Evolutionary conservation across 768 basidiomycete genomes (phyloP), one percentile per base, ranked within the genome.

Genomic region (Russula lepida): DNA sequence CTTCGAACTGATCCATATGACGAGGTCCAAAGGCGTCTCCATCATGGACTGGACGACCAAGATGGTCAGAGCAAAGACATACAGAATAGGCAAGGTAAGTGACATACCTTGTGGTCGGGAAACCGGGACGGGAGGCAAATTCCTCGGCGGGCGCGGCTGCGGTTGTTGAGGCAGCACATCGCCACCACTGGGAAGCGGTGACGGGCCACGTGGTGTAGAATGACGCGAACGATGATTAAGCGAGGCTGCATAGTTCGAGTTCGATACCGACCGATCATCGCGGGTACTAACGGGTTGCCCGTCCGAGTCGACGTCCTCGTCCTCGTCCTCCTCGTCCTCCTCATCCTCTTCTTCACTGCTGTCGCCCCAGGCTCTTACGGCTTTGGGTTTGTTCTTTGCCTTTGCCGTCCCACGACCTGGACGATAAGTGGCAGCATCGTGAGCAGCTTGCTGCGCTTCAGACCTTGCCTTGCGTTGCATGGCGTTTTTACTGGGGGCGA

Each of bases 281-380:
- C 65, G 64, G 43, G 60, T 27, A n/a, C 47, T 59, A 27, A 67
- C 54, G 12, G 78, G 78, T 37, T 76, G 76, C 0, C 63, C 76
- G 64, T 87, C 86, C 4, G 85, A 87, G 68, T 88, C 85, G 6
- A 77, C 84, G 8, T 88, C 78, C 15, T 76, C 78, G 13, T 85
- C 83, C 0, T 85, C 86, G 0, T 86, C 84, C 0, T 84, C 84
- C 0, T 86, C 78, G 69, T 89, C 77, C 69, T 86, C 82, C 2
- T 95, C 61, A 6, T 89, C 89, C 46, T 92, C 90, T 57, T 89
- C 88, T 27, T 90, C 89, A 58, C 88, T 88, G 67, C 87, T 89
- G 67, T 85, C 87, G 44, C 76, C 79, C 81, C 84, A 84, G 17
- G 76, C 77, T 6, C 73, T 71, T 12, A 63, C 56, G 54, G 71